These are phyloP conservation scores for Nemophila menziesii DNA, from an alignment of 257 asterid species.

Conservation along the genomic window DNA sequence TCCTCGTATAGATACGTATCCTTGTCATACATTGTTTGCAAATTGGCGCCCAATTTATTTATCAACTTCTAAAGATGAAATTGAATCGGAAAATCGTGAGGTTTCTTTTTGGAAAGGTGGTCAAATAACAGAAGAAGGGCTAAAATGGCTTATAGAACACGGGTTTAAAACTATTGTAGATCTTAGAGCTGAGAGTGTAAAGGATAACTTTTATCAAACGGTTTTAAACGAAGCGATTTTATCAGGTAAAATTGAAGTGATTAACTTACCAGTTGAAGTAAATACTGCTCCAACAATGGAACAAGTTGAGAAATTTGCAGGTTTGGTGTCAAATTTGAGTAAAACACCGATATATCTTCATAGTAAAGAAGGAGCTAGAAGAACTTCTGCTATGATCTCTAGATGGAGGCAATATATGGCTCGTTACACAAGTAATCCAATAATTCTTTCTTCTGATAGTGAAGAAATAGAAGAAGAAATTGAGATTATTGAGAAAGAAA, in stretches of 20 bases:
- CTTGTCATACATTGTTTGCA: constrained; percentile 69
- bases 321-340: constrained; percentile 54
- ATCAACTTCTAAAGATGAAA: constrained; percentile 37
- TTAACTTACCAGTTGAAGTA: constrained; percentile 79
- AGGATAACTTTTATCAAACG: constrained; percentile 62
- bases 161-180: constrained; percentile 81
- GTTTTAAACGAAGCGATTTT: constrained; percentile 36
- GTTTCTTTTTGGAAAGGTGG: constrained; percentile 89
- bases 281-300: constrained; percentile 65
- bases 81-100: constrained; percentile 25
- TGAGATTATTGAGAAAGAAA: constrained; percentile 21
- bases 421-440: constrained; percentile 27
- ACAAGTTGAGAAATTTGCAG: constrained; percentile 64
- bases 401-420: constrained; percentile 81
- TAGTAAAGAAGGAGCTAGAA: constrained; percentile 84
- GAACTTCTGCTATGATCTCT: constrained; percentile 82
- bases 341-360: constrained; percentile 64
- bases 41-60: constrained; percentile 73
- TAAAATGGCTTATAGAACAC: constrained; percentile 64
- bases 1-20: constrained; percentile 58
- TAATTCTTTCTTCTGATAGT: constrained; percentile 19
- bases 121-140: constrained; percentile 89
- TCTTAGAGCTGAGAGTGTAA: constrained; percentile 81
- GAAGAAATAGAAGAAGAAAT: constrained; percentile 26
- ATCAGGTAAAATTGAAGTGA: constrained; percentile 50